These are phyloP conservation scores for Umbilicus rupestris DNA, from an alignment of 164 flowering plant genomes.

Conservation along the genomic window DNA sequence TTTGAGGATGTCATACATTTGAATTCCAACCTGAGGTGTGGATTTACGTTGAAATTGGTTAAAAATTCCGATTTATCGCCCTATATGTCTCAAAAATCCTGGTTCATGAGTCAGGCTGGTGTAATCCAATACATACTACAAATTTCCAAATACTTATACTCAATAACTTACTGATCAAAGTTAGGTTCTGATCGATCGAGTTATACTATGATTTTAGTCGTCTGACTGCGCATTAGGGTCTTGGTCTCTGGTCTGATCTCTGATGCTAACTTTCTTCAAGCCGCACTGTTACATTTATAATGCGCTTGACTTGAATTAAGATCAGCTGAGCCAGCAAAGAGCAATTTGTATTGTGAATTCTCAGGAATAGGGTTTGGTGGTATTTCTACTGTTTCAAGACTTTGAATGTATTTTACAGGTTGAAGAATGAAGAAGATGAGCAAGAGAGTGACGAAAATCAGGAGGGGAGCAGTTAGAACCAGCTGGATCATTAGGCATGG, in stretches of 20 bases:
- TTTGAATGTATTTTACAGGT: background rate
- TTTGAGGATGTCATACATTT: background rate
- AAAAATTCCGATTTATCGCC: no score
- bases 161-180: no score
- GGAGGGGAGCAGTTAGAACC: slow-evolving; percentile 6
- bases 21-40: background rate
- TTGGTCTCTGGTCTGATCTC: background rate
- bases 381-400: background rate
- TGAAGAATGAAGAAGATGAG: background rate
- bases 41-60: no score
- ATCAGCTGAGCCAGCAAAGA: background rate
- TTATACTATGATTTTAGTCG: background rate
- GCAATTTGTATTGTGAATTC: background rate
- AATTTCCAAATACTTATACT: no score
- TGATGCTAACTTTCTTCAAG: background rate
- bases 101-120: no score
- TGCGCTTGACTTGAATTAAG: background rate
- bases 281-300: background rate
- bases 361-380: background rate
- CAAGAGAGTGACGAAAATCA: background rate
- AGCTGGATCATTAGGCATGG: background rate
- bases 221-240: background rate
- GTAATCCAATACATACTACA: no score
- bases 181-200: no score
- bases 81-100: no score